A percentile compares a stretch with the other conserved stretches of the same genome.
These are phyloP conservation scores for Suillus lakei DNA, from an alignment of 768 basidiomycete genomes.

Conservation along the genomic window DNA sequence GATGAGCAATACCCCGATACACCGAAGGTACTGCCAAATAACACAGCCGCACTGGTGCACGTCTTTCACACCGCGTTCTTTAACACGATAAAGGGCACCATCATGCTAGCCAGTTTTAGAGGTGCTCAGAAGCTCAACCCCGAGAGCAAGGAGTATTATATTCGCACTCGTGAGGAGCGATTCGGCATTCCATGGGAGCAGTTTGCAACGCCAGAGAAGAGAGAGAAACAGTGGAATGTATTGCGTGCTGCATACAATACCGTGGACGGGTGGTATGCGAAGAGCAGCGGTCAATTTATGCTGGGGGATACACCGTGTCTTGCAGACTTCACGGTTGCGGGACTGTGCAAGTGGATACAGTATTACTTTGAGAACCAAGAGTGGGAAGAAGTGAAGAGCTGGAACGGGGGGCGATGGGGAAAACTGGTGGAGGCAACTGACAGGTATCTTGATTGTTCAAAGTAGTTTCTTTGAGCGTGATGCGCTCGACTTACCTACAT, in stretches of 20 bases:
- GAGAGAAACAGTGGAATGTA: conserved; percentile 41
- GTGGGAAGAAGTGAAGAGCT: conserved; percentile 6
- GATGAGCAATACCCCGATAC: conserved; percentile 53
- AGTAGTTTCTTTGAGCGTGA: not conserved
- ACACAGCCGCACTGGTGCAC: conserved; percentile 37
- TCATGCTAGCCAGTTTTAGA: conserved; percentile 28
- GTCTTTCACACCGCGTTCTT: conserved; percentile 28
- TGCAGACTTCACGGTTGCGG: conserved; percentile 26
- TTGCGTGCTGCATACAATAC: conserved; percentile 37
- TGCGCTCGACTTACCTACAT: not conserved
- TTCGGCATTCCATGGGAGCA: conserved; percentile 46
- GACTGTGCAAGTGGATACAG: conserved; percentile 16
- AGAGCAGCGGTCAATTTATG: not conserved
- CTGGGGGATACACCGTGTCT: conserved; percentile 25
- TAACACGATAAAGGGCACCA: conserved; percentile 9
- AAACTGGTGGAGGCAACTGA: conserved; percentile 22
- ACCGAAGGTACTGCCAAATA: conserved; percentile 42
- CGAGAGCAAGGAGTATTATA: conserved; percentile 44
- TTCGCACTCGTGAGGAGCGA: conserved; percentile 35
- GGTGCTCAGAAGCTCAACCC: conserved; percentile 33
- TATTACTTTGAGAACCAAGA: conserved; percentile 17
- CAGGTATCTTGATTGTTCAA: conserved; percentile 18
- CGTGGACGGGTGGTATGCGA: conserved; percentile 17
- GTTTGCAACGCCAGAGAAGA: conserved; percentile 28
- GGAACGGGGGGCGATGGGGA: conserved; percentile 18